Evolutionary conservation across 164 flowering plant species (phyloP), one percentile per base, ranked within the genome.

Genomic region (Chimonanthus salicifolius): DNA sequence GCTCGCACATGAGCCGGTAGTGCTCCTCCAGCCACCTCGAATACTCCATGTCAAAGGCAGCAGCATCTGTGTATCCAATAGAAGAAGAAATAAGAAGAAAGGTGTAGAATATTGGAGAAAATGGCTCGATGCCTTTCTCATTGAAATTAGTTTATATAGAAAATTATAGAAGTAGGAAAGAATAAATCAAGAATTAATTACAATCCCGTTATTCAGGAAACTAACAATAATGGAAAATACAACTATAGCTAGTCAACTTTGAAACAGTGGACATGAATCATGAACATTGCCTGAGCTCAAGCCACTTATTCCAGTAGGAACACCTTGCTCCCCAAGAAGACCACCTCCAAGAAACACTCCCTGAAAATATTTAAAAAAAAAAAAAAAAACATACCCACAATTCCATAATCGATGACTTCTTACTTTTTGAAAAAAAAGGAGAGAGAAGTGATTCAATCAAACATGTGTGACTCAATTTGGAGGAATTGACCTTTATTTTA

Each of bases 21-120:
- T 96, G 93, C 76, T 94, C 98, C 76, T 96, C 99, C 5, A 85
- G 86, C 99, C 99, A 96, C 77, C 98, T 84, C 9, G 86, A 83
- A 43, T 94, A 92, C 81, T 96, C 99, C 87, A 94, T 86, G 83
- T 96, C 97, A 58, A 94, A 96, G 8, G 90, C 78, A 0, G 92
- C 89, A 2, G 98, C 97, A 62, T 87, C 98, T 93, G 73, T 47
- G 51, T 18, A 5, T 33, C 7, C 13, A 13, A 18, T 21, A 6
- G 48, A 50, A n/a, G 16, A 54, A 54, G 16, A 54, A 13, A 54
- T 4, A 54, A 13, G 13, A 11, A 51, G 16, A 3, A 10, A 51
- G 60, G 33, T 33, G 33, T 33, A 33, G 33, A 33, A 33, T 33
- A 33, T 33, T 33, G 33, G 33, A 33, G 33, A 33, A 33, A 33